These are phyloP conservation scores for Scenedesmus sp. DNA, from an alignment of 163 green algal species.

Conservation along the genomic window DNA sequence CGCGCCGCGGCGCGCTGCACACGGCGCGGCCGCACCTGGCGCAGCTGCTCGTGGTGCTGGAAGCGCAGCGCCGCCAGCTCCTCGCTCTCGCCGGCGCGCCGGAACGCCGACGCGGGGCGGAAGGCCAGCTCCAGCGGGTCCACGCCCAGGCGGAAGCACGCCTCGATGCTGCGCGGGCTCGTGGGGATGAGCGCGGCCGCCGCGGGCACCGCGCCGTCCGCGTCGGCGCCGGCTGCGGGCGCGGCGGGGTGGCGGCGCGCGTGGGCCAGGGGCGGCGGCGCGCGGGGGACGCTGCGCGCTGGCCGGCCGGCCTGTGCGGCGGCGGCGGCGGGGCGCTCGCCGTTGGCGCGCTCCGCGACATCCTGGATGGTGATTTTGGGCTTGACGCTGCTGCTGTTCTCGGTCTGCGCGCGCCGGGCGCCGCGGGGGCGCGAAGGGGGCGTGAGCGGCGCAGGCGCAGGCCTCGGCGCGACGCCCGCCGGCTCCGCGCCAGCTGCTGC, in stretches of 20 bases:
- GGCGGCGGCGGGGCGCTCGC: conserved; percentile 37
- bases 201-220: conserved; percentile 12
- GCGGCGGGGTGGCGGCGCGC: no score
- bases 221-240: not conserved
- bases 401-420: conserved; percentile 39
- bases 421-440: not conserved
- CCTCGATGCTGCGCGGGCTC: conserved; percentile 79
- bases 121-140: conserved; percentile 77
- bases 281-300: not conserved
- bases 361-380: conserved; percentile 76
- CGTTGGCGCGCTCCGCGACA: conserved; percentile 71
- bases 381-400: conserved; percentile 57
- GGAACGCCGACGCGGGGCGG: conserved; percentile 62
- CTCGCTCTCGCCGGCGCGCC: conserved; percentile 54
- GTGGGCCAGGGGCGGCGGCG: no score
- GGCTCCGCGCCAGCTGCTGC: not conserved
- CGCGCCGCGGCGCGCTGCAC: no score
- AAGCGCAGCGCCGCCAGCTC: conserved; percentile 77
- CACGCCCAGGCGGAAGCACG: conserved; percentile 83
- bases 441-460: not conserved
- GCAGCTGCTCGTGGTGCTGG: conserved; percentile 69
- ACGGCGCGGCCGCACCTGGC: conserved; percentile 73
- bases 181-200: conserved; percentile 66
- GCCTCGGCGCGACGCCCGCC: not conserved
- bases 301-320: not conserved